Evolutionary conservation across 1,284 basidiomycete genomes (phyloP), one percentile per base, ranked within the genome.

Genomic region (Coriolopsis trogii): DNA sequence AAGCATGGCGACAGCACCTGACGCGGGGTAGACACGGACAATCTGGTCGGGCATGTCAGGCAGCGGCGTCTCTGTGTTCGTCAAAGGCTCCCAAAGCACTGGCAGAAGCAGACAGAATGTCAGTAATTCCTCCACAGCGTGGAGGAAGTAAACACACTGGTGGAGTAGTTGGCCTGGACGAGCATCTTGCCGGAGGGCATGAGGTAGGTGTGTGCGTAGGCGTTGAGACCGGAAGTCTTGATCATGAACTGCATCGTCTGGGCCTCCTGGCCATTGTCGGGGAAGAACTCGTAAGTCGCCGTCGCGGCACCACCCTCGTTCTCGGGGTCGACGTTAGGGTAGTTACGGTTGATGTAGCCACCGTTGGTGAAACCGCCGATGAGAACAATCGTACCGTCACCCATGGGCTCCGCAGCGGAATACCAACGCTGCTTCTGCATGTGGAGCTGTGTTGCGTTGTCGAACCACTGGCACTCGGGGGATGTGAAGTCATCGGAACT

Each of bases 21-120:
- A 95, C 0, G 91, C 95, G 33, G 95, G 95, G 74, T 98, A 98
- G 26, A 95, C 92, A 50, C 93, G 88, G 37, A 84, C 79, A 45
- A 94, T 84, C 49, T 79, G 67, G 21, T 70, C 70, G 1, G 86
- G 86, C 85, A 88, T 87, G 57, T 76, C 67, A 1, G 84, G 85
- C 3, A 87, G 73, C 4, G 68, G 63, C 0, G 74, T 85, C 69
- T 93, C 90, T 33, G 72, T 62, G 66, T 87, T 88, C 46, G 72
- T 77, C 3, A 65, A 55, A 24, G 79, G 75, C 54, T 89, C 78
- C 84, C 84, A 88, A n/a, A 87, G 68, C 33, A 82, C 86, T 87
- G 33, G 44, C 15, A 44, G 34, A 23, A 29, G 20, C 25, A 31
- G 10, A 31, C 23, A 13, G 33, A 42, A 44, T n/a, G 50, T 33